Evolutionary conservation across 805 yeast species (phyloP).

Genomic region (Candida qinlingensis): DNA sequence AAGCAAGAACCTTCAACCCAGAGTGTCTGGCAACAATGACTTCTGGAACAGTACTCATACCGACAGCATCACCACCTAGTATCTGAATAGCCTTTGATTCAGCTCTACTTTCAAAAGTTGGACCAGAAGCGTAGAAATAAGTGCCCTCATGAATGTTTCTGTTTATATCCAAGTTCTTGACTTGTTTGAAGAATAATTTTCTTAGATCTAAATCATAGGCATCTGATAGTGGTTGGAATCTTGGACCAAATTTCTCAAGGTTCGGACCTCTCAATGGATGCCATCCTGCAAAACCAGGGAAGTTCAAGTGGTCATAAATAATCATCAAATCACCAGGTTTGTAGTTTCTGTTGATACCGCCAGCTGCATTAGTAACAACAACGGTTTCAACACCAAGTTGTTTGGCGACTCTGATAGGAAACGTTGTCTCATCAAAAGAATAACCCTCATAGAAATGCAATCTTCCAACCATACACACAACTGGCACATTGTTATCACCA

Average conservation of each 20-base stretch:
- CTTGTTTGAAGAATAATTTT: slow-evolving; percentile 49
- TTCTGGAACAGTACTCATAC: slow-evolving; percentile 98
- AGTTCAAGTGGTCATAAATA: slow-evolving; percentile 79
- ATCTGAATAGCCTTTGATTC: slow-evolving; percentile 71
- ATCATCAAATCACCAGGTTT: slow-evolving; percentile 90
- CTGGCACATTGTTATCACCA: slow-evolving; percentile 65
- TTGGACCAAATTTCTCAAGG: slow-evolving; percentile 71
- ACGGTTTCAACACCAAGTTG: slow-evolving; percentile 55
- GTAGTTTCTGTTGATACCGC: slow-evolving; percentile 67
- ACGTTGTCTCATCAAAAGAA: slow-evolving; percentile 72
- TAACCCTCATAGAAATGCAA: slow-evolving; percentile 92
- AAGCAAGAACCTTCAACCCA: slow-evolving; percentile 76
- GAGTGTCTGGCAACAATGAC: slow-evolving; percentile 88
- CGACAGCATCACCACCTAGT: slow-evolving; percentile 90
- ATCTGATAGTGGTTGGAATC: slow-evolving; percentile 84
- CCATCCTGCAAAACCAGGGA: slow-evolving; percentile 86
- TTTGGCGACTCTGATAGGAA: slow-evolving; percentile 76
- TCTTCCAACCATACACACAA: slow-evolving; percentile 91
- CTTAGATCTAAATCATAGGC: slow-evolving; percentile 80
- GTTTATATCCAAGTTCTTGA: slow-evolving; percentile 38
- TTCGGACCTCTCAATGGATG: slow-evolving; percentile 90
- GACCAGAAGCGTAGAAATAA: slow-evolving; percentile 84
- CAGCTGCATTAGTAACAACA: slow-evolving; percentile 94
- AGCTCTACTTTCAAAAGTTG: slow-evolving; percentile 89
- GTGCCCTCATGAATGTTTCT: slow-evolving; percentile 82